Conservation (phyloP, 2,329 filamentous ascomycete genomes). For the Diaporthe nobilis region DNA sequence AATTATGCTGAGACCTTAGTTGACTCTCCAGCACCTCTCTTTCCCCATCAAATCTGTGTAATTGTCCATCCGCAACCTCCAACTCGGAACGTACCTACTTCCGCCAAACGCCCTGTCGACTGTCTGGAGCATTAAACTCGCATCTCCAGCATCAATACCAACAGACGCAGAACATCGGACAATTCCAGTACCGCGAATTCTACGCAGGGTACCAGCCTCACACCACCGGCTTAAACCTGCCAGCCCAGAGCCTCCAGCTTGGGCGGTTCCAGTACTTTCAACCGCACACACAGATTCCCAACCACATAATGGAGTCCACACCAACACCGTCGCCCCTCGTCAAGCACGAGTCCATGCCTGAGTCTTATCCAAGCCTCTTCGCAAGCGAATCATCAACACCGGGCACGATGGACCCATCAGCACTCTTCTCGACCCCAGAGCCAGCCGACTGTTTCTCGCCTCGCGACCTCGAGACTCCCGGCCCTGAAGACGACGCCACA, state of each 20-base stretch:
- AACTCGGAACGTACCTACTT: background rate
- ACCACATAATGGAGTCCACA: conserved; percentile 29
- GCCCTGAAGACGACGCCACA: conserved; percentile 41
- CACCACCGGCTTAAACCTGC: background rate
- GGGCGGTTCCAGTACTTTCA: conserved; percentile 32
- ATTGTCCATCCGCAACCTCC: conserved; percentile 30
- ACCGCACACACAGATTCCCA: conserved; percentile 26
- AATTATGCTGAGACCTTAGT: conserved; percentile 38
- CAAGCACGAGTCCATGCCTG: conserved; percentile 35
- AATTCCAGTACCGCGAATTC: conserved; percentile 33
- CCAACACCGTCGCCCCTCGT: conserved; percentile 34
- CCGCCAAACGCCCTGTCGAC: conserved; percentile 3
- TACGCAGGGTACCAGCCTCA: conserved; percentile 11
- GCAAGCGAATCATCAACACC: conserved; percentile 42
- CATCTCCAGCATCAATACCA: conserved; percentile 2
- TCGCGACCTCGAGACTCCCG: conserved; percentile 40
- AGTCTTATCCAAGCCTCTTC: conserved; percentile 33
- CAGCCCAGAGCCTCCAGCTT: conserved; percentile 19
- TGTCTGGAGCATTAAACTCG: conserved; percentile 14
- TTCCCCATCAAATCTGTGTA: conserved; percentile 31
- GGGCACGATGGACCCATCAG: conserved; percentile 39
- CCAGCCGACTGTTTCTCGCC: conserved; percentile 31
- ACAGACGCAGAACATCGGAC: conserved; percentile 5
- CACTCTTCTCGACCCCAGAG: conserved; percentile 27
- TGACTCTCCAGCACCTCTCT: conserved; percentile 25